Base-by-base conservation (phyloP, 2,329 filamentous ascomycete genomes). In the Acrodontium crateriforme region DNA sequence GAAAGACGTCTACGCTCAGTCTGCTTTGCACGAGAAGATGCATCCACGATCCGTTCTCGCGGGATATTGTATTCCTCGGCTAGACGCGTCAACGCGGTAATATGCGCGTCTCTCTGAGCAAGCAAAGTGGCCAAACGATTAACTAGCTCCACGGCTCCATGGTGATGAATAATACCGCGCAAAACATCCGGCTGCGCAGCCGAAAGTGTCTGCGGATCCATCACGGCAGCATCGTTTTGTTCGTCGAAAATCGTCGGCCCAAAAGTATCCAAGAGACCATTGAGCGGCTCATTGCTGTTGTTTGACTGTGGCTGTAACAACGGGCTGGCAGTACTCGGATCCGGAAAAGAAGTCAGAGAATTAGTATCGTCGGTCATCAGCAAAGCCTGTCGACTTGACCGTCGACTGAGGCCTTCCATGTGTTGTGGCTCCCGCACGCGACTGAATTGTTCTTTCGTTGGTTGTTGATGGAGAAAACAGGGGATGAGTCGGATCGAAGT, bases 231-330 rank as follows among this genome's bases (percentile, higher is more conserved):
- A 9, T 24, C 18, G 19, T 40, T 32, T 19, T 39, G 37, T 16
- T 42, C 37, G 33, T 52, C 48, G 28, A 52, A 52, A 33, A 52
- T 45, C 2, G 47, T 44, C 19, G 48, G 47, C 6, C 41, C 44
- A 11, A 35, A 30, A n/a, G 29, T 14, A 22, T 48, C 47, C 21
- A 52, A 39, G 9, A 52, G 38, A 11, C 38, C 36, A 37, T 46
- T 35, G 3, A 52, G 32, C 5, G 32, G 34, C 23, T 39, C 32
- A 27, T 35, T 32, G 25, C 29, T 13, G 16, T n/a, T 25, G 8
- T 14, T 25, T 14, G 13, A 20, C 16, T 16, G 21, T 15, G 5
- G 18, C 10, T 2, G 9, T 19, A 13, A 21, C 18, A 15, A 20
- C 25, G 25, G n/a, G 36, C 20, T n/a, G n/a, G n/a, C n/a, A n/a